Percentiles rank a stretch among this genome's conserved stretches.
phyloP scores from a whole-genome alignment of 106 monocot species.

The Iris macrosiphon region DNA sequence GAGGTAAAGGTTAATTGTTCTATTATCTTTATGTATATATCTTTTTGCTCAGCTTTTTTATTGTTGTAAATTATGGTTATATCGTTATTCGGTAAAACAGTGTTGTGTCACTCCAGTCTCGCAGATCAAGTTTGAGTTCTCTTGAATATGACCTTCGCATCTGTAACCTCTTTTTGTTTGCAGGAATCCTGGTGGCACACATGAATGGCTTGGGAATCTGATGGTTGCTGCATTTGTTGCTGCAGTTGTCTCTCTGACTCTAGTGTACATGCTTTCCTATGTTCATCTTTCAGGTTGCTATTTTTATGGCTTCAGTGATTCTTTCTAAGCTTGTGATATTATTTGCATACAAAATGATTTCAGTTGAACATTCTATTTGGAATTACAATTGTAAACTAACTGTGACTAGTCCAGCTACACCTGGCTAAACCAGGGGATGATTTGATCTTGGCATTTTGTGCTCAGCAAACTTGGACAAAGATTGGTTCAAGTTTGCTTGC shows the following conservation, averaged over 20 bases:
- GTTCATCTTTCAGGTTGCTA: constrained; percentile 83
- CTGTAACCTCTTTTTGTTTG: constrained; percentile 10
- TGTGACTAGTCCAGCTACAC: too few species aligned
- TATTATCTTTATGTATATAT: background rate
- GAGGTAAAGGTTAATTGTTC: constrained; percentile 34
- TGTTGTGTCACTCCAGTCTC: background rate
- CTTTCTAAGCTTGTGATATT: background rate
- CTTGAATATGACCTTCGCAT: background rate
- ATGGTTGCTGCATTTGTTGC: constrained; percentile 49
- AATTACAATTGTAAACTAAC: too few species aligned
- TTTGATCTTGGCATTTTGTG: too few species aligned
- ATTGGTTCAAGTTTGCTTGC: too few species aligned
- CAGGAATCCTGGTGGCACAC: constrained; percentile 82
- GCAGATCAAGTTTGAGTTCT: background rate
- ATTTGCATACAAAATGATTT: background rate
- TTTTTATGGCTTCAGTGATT: too few species aligned
- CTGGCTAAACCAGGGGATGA: too few species aligned
- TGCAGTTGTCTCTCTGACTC: constrained; percentile 53
- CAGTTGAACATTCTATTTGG: too few species aligned
- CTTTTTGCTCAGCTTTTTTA: background rate
- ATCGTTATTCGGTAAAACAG: background rate
- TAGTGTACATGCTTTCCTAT: constrained; percentile 88
- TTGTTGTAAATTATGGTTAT: constrained; percentile 5
- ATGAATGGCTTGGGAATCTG: constrained; percentile 72
- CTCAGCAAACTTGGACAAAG: too few species aligned